Percentiles rank a stretch among this genome's conserved stretches.
Evolutionary conservation across 176 grass and related monocot species (phyloP).

Genomic region (Oryza glaberrima): DNA sequence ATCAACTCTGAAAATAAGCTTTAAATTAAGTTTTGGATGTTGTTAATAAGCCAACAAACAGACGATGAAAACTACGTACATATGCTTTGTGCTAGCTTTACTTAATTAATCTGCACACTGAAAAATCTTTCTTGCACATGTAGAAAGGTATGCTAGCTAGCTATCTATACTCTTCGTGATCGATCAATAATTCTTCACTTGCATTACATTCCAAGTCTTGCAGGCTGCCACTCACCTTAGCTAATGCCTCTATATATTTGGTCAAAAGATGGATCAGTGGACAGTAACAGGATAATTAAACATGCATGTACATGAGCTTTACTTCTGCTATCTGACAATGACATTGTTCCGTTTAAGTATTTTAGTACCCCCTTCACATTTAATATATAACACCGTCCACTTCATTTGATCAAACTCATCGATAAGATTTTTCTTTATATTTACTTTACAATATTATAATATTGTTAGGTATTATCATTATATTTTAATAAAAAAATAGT

Average conservation of each 20-base stretch:
- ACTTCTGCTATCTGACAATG: neutral
- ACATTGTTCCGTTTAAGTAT: slow-evolving; percentile 18
- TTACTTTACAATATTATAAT: no score
- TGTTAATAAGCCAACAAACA: no score
- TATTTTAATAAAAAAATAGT: no score
- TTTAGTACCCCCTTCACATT: neutral
- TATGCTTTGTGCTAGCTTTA: slow-evolving; percentile 9
- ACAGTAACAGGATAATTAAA: neutral
- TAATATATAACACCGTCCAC: no score
- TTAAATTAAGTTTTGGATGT: no score
- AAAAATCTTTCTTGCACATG: neutral
- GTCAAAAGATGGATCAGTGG: slow-evolving; percentile 50
- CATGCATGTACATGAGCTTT: neutral
- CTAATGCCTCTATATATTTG: neutral
- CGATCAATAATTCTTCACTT: slow-evolving; percentile 32
- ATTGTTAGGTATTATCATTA: no score
- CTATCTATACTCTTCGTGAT: neutral
- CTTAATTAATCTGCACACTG: neutral
- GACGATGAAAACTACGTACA: no score
- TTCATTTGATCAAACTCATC: no score
- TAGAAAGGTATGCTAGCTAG: neutral
- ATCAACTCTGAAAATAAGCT: no score
- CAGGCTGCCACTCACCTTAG: neutral
- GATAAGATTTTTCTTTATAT: no score
- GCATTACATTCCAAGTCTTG: slow-evolving; percentile 36